Evolutionary conservation across 1,284 basidiomycete species (phyloP).

Genomic region (Takashimella koratensis): DNA sequence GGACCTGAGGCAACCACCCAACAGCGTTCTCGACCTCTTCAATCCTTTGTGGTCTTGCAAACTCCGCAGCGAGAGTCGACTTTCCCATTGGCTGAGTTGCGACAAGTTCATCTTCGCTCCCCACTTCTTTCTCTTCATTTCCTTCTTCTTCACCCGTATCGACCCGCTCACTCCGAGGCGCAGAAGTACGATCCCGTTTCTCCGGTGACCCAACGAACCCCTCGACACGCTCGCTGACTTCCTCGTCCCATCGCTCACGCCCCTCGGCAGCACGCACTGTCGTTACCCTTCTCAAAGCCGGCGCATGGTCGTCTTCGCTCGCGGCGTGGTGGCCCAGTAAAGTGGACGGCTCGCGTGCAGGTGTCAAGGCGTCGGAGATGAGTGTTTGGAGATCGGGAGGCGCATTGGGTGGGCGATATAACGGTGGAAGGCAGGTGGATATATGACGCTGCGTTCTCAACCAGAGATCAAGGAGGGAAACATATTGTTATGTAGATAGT

Average conservation of each 20-base stretch:
- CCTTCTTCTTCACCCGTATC: neutral
- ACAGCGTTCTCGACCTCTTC: neutral
- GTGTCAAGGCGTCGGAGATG: slow-evolving; percentile 24
- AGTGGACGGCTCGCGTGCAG: slow-evolving; percentile 1
- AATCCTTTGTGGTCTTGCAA: slow-evolving; percentile 4
- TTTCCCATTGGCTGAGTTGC: slow-evolving; percentile 40
- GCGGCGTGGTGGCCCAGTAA: neutral
- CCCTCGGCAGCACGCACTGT: slow-evolving; percentile 28
- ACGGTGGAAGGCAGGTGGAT: slow-evolving; percentile 36
- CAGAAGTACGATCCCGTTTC: slow-evolving; percentile 6
- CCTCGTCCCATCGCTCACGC: slow-evolving; percentile 20
- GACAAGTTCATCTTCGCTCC: too few species aligned
- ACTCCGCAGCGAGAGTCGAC: slow-evolving; percentile 27
- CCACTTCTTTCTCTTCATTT: slow-evolving; percentile 6
- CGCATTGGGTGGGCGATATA: slow-evolving; percentile 36
- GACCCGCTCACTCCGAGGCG: too few species aligned
- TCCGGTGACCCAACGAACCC: slow-evolving; percentile 32
- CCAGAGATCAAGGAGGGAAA: neutral
- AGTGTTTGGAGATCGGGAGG: slow-evolving; percentile 35
- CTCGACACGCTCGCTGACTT: slow-evolving; percentile 25
- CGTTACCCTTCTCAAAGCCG: slow-evolving; percentile 20
- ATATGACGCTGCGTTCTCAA: slow-evolving; percentile 31
- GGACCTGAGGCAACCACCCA: slow-evolving; percentile 9
- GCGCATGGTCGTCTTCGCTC: slow-evolving; percentile 4
- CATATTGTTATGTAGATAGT: too few species aligned